Evolutionary conservation across 2,329 filamentous ascomycete genomes (phyloP), one percentile per base, ranked within the genome.

Genomic region (Clonostachys chloroleuca): DNA sequence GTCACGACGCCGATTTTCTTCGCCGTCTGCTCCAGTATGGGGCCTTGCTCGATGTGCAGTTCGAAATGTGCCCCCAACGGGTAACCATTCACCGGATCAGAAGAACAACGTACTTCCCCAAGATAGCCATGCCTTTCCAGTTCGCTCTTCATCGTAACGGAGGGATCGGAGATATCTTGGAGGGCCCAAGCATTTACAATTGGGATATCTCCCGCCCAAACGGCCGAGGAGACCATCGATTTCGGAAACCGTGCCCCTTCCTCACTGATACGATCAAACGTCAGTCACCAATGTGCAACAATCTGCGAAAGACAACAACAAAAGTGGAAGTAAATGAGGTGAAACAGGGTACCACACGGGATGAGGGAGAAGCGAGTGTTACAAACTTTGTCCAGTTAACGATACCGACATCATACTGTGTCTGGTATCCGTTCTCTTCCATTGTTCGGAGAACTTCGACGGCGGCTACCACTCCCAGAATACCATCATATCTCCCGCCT

Each of bases 161-260:
- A 48, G 30, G 46, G 35, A 24, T 41, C 18, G 30, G 18, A 40
- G 5, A 49, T 54, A 8, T 59, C 48, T 12, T 50, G 48, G 3
- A 52, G 50, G 12, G 67, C 72, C 63, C 83, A 82, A 12, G 84
- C 87, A 5, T 50, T 55, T 13, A 83, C 74, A 5, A 88, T 65
- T 0, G 84, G 67, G 9, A 89, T 84, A 1, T 71, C 70, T n/a
- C 75, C 86, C 0, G 86, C 81, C 87, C 88, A 92, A 13, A 92
- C 88, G 2, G 86, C 87, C 0, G 86, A 90, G 0, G 83, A 73
- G 24, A 86, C 69, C 81, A 89, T 91, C 33, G 81, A 86, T 46
- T 83, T 82, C 1, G 88, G 87, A 52, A 92, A 92, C 0, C 88
- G 78, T 2, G 88, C 88, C 4, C 88, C 88, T 67, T 94, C 89